Conservation (phyloP, 305 asterid genomes). For the Plantago lanceolata region DNA sequence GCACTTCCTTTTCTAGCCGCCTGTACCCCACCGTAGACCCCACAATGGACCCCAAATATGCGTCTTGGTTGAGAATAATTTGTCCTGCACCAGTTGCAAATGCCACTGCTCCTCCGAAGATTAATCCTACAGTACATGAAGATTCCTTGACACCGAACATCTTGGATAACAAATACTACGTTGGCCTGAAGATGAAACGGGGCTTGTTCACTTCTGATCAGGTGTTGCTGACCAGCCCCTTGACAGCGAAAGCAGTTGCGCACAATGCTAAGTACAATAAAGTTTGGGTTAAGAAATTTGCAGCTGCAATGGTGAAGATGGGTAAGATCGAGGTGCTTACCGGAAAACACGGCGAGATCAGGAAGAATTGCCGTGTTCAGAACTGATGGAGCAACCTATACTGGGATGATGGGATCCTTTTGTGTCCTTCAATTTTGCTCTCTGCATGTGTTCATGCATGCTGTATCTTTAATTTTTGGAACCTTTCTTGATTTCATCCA, state of each 20-base stretch:
- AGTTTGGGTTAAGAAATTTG: slow-evolving; percentile 41
- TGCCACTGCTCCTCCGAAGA: slow-evolving; percentile 18
- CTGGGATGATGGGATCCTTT: neutral
- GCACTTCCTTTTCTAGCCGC: slow-evolving; percentile 33
- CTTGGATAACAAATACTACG: slow-evolving; percentile 47
- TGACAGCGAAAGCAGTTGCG: slow-evolving; percentile 34
- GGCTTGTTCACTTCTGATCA: slow-evolving; percentile 50
- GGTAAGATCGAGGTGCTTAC: too few species aligned
- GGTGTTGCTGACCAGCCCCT: slow-evolving; percentile 29
- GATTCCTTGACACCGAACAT: slow-evolving; percentile 33
- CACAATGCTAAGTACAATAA: slow-evolving; percentile 28
- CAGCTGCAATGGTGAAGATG: slow-evolving; percentile 47
- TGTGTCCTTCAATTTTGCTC: too few species aligned
- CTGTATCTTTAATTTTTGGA: too few species aligned
- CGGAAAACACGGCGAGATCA: slow-evolving; percentile 40
- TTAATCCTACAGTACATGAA: slow-evolving; percentile 27
- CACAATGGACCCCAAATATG: slow-evolving; percentile 30
- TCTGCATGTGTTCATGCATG: too few species aligned
- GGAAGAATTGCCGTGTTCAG: slow-evolving; percentile 41
- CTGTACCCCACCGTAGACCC: slow-evolving; percentile 41
- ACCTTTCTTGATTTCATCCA: too few species aligned
- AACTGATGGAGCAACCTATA: slow-evolving; percentile 22
- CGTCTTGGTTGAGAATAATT: slow-evolving; percentile 23
- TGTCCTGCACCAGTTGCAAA: slow-evolving; percentile 37
- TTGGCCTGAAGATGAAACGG: slow-evolving; percentile 27